These are phyloP conservation scores for Clarireedia hainanense DNA, from an alignment of 2,329 filamentous ascomycete genomes.

Conservation along the genomic window DNA sequence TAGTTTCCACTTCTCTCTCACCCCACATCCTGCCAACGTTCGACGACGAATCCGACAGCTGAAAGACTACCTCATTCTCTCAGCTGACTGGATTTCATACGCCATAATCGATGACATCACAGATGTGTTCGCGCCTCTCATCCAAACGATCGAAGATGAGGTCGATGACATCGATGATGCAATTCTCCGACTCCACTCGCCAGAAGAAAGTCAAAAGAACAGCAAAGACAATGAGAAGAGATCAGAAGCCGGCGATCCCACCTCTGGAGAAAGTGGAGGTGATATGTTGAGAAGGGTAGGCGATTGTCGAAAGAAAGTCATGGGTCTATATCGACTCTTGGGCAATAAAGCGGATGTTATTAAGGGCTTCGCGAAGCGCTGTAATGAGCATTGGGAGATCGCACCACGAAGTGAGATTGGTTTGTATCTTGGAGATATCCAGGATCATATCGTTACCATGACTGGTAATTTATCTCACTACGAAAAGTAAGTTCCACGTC, in stretches of 20 bases:
- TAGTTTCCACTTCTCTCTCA: conserved; percentile 95
- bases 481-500: conserved; percentile 62
- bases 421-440: conserved; percentile 95
- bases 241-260: conserved; percentile 33
- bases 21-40: conserved; percentile 92
- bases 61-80: conserved; percentile 86
- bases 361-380: conserved; percentile 96
- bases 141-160: conserved; percentile 88
- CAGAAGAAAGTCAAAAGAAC: conserved; percentile 35
- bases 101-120: conserved; percentile 98
- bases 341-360: conserved; percentile 99
- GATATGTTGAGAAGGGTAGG: conserved; percentile 92
- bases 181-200: conserved; percentile 74
- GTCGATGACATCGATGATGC: conserved; percentile 95
- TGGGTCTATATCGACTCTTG: conserved; percentile 85
- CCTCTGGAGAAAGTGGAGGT: conserved; percentile 41
- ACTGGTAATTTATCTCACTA: conserved; percentile 93
- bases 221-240: conserved; percentile 40
- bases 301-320: conserved; percentile 93
- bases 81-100: conserved; percentile 97
- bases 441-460: conserved; percentile 99
- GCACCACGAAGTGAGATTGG: conserved; percentile 93
- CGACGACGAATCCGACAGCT: conserved; percentile 87
- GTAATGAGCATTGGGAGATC: conserved; percentile 96
- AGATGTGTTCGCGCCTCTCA: conserved; percentile 87